These are phyloP conservation scores for Trifolium dubium DNA, from an alignment of 306 rosid species.

Conservation along the genomic window DNA sequence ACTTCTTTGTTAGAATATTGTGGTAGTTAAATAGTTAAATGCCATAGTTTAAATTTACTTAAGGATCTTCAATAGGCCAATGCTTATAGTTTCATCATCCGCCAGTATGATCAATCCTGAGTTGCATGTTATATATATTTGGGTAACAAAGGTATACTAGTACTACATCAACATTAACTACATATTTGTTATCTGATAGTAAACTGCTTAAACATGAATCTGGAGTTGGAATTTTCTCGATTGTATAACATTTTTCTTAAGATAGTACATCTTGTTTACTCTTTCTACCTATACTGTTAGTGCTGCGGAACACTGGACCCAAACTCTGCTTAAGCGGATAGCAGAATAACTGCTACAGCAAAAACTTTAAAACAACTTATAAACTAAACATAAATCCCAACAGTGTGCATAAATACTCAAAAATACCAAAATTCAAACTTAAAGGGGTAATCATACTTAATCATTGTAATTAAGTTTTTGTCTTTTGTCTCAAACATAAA, in stretches of 20 bases:
- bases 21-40: constrained; percentile 14
- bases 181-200: neutral
- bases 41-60: neutral
- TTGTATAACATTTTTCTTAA: constrained; percentile 4
- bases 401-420: no score
- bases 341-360: no score
- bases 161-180: neutral
- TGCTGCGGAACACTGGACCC: no score
- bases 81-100: neutral
- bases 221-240: constrained; percentile 3
- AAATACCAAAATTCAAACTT: no score
- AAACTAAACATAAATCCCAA: no score
- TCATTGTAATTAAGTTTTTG: no score
- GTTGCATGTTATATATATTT: constrained; percentile 3
- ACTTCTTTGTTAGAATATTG: constrained; percentile 5
- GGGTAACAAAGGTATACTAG: neutral
- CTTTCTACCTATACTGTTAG: neutral
- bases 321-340: no score
- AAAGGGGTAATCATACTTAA: no score
- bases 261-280: constrained; percentile 7
- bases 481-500: no score
- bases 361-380: no score
- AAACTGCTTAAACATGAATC: no score
- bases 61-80: neutral
- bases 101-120: constrained; percentile 22